Evolutionary conservation across 2,329 filamentous ascomycete species (phyloP), one percentile per base, ranked within the genome.

Genomic region (Trichoderma simmonsii): DNA sequence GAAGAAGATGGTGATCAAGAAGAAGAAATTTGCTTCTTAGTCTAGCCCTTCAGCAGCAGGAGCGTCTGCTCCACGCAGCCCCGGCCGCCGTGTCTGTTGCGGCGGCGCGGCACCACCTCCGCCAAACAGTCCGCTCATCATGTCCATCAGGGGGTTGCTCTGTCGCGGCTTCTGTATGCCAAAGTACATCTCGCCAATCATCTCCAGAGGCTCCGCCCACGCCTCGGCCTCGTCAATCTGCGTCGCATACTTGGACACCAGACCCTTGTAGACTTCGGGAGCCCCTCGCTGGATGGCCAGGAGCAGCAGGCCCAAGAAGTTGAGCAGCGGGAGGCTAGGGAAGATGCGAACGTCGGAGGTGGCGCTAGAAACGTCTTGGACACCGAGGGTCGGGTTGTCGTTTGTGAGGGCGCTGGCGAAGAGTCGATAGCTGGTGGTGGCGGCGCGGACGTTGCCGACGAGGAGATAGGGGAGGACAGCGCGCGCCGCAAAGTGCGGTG

Each of bases 111-210:
- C 86, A 30, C 86, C 88, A 7, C 90, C 91, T 24, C 94, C 94
- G 63, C 95, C 95, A 78, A 99, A 93, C 86, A 99, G 89, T 74
- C 90, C 95, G 62, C 94, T 95, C 93, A 99, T 97, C 95, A 99
- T 98, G 80, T 99, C 96, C 82, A 98, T 90, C 81, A 99, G 85
- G 3, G 95, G 95, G 81, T 98, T 98, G 75, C 91, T 92, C 84
- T 97, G 94, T 78, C 92, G 88, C 61, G 95, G 95, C 79, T 94
- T 91, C 84, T 91, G 89, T 80, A 99, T 97, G 43, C 91, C 91
- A 83, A 99, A 99, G 85, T 98, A 99, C 89, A 97, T 95, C 84
- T 99, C 95, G 63, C 92, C 95, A 77, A 99, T 91, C 81, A 93
- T 91, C 76, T 94, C 92, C 73, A 99, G 84, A 28, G 93, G 88